Base-by-base conservation (phyloP, 768 basidiomycete species). In the Amanita molliuscula region DNA sequence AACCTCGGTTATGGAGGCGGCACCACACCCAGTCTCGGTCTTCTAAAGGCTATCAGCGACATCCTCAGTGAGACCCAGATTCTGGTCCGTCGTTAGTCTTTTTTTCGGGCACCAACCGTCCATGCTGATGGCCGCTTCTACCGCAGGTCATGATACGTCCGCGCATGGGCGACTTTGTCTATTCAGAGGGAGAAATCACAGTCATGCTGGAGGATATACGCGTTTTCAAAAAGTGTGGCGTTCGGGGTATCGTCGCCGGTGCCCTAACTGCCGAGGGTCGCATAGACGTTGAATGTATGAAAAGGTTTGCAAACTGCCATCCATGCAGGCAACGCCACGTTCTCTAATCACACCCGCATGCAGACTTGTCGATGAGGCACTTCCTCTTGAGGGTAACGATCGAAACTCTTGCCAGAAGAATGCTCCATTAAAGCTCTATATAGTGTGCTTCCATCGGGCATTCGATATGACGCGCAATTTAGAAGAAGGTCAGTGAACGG, bases 141-240 rank as follows among this genome's bases (percentile, higher is more conserved):
- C 16, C 4, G 15, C 55, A 89, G 89, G 76, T 72, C 20, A 89
- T 93, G 86, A 71, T 92, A 50, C 77, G 89, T 31, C 88, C 89
- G 8, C 75, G 89, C 25, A 68, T 73, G 3, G 90, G 90, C 0
- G 87, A 89, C 61, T 92, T 93, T 61, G 59, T 81, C 3, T 93
- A 90, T 61, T 74, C 81, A 2, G 62, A 75, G 7, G 64, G 65
- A 6, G 90, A 93, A 60, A 50, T 88, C 4, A 68, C 72, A 9
- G 78, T 87, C 45, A 92, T 92, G 82, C 57, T 79, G 28, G 79
- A 82, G 58, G 90, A 92, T 58, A 81, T 88, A 42, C 67, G 62
- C 8, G 54, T 68, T 15, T 83, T 86, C 66, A 85, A 78, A 56
- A 62, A 70, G 23, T 60, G 71, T 44, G 76, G 73, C 8, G 73